Base-by-base conservation (phyloP, 2,329 filamentous ascomycete species). In the Colletotrichum simmondsii region DNA sequence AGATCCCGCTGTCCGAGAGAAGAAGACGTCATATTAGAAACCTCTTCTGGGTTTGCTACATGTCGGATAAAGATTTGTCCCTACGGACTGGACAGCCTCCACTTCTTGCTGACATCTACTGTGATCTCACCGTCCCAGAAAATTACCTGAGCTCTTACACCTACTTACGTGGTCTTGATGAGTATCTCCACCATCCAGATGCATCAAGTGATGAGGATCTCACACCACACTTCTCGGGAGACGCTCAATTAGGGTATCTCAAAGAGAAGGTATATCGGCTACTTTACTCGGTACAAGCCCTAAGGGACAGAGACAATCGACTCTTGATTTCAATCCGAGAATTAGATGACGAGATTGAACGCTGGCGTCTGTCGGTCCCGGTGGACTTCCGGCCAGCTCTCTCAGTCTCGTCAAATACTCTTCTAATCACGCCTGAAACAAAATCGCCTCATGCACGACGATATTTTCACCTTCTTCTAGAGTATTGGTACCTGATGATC, bases 301-400 rank as follows among this genome's bases (percentile, higher is more conserved):
- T 53, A 19, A 26, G 19, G 19, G 26, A 53, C 19, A 42, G 26
- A 4, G 68, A 71, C 3, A 67, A 22, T 30, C 65, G 28, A 2
- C 3, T 80, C 0, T 66, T 80, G 1, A 63, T 75, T 0, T 71
- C 75, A 3, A 77, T 81, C 60, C 77, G 80, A 5, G 75, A 79
- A 26, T 59, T 81, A 1, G 80, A 81, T 6, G 74, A 80, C 26
- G 79, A 81, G n/a, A 75, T 81, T 22, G 80, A 81, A 60, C 71
- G 72, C n/a, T 81, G 80, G 80, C 74, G 80, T 5, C 54, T 80
- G n/a, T 77, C 78, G 0, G 65, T 81, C 1, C 75, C 71, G 0
- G 2, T 28, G 1, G 59, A 70, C 11, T 72, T 75, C 4, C 71
- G 74, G 3, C 75, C 73, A 2, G 56, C 49, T 3, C 37, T 68